A percentile compares a stretch with the other conserved stretches of the same genome.
These are phyloP conservation scores for Tricholoma saponaceum DNA, from an alignment of 768 basidiomycete genomes.

Conservation along the genomic window DNA sequence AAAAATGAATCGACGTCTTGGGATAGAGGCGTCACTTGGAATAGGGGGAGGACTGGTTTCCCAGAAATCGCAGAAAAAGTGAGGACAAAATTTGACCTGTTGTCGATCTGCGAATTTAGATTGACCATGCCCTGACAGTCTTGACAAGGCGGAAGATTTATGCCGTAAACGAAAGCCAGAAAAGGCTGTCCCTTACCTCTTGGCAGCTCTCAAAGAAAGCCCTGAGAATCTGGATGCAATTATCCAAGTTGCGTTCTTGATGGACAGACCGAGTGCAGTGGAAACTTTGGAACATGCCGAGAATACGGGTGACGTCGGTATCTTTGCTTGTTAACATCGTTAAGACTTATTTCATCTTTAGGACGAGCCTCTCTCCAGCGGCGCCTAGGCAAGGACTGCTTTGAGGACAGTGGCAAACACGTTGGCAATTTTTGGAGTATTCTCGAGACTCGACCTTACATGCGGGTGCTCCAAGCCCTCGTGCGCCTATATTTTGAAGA, in stretches of 20 bases:
- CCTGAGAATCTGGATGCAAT: conserved; percentile 36
- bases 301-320: not conserved
- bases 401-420: conserved; percentile 30
- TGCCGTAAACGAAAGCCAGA: conserved; percentile 26
- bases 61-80: conserved; percentile 21
- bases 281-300: conserved; percentile 24
- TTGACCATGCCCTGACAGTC: conserved; percentile 14
- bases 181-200: conserved; percentile 35
- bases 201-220: conserved; percentile 34
- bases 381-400: conserved; percentile 27
- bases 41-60: conserved; percentile 25
- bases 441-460: conserved; percentile 39
- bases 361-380: conserved; percentile 15
- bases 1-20: not conserved
- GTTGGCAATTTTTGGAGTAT: conserved; percentile 35
- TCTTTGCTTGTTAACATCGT: not conserved
- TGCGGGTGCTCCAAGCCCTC: conserved; percentile 37
- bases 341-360: not conserved
- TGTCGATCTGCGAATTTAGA: too few relatives aligned
- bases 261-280: conserved; percentile 6
- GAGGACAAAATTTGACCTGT: too few relatives aligned
- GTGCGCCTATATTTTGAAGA: conserved; percentile 31
- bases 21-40: not conserved
- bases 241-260: conserved; percentile 31
- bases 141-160: conserved; percentile 33